Evolutionary conservation across 2,329 filamentous ascomycete species (phyloP), one percentile per base, ranked within the genome.

Genomic region (Pseudocercospora ulei): DNA sequence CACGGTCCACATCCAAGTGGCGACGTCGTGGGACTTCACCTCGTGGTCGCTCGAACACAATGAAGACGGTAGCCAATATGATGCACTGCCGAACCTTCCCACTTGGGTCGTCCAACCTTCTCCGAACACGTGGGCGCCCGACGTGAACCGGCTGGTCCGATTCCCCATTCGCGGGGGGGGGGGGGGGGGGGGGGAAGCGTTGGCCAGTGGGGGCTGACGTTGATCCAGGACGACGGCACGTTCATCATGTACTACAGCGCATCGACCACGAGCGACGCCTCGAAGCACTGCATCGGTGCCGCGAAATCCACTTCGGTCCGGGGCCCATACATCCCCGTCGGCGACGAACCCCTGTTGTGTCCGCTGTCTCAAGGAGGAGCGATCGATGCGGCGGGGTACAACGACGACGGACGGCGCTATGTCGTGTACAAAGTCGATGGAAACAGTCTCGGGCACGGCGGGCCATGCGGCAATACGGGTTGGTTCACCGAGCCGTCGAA

Each of bases 111-210:
- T 55, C n/a, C 39, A 70, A 19, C 68, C 63, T 3, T 66, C 67
- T 1, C 55, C 43, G 19, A 66, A 73, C 39, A 71, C 70, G 16
- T 80, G 75, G 74, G 76, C 76, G 0, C 76, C 76, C 6, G 75
- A 78, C 51, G 71, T 80, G 4, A 62, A 68, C 7, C 59, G 57
- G 38, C 58, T 75, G 18, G 55, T 52, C 38, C 38, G 46, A 42
- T 13, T 28, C 12, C 19, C 8, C 7, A 54, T 40, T 52, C 49
- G 13, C 43, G 39, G 9, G 56, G 53, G 39, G n/a, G n/a, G n/a
- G n/a, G n/a, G n/a, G n/a, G n/a, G n/a, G n/a, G n/a, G n/a, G n/a
- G n/a, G n/a, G n/a, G n/a, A n/a, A n/a, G n/a, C n/a, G n/a, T n/a
- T n/a, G n/a, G n/a, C n/a, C n/a, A n/a, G n/a, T 39, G 56, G 36